phyloP scores from a whole-genome alignment of 2,329 filamentous ascomycete genomes.

The Plenodomus biglobosus region DNA sequence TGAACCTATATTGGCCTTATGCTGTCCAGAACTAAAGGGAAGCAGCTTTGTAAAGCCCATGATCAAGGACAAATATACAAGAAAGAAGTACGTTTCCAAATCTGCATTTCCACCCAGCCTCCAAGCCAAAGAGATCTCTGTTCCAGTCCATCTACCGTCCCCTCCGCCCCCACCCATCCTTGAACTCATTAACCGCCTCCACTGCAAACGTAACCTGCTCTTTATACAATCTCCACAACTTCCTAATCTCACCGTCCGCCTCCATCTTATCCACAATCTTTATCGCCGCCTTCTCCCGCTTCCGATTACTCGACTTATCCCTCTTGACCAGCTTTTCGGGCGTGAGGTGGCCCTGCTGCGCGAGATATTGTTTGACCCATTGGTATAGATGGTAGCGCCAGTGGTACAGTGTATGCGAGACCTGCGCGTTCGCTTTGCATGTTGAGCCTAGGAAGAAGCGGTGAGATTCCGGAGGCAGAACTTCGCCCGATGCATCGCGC shows the following conservation, averaged over 20 bases:
- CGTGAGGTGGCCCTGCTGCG: slow-evolving; percentile 59
- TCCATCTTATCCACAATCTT: slow-evolving; percentile 67
- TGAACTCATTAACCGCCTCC: slow-evolving; percentile 34
- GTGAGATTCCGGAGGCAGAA: slow-evolving; percentile 30
- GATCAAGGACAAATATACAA: too few species aligned
- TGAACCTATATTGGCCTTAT: too few species aligned
- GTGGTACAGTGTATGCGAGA: slow-evolving; percentile 71
- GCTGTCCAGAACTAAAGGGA: too few species aligned
- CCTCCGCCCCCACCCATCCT: slow-evolving; percentile 21
- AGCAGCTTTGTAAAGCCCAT: too few species aligned
- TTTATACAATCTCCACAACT: slow-evolving; percentile 67
- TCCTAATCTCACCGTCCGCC: slow-evolving; percentile 58
- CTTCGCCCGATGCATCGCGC: slow-evolving; percentile 31
- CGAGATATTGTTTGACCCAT: slow-evolving; percentile 66
- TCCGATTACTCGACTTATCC: slow-evolving; percentile 62
- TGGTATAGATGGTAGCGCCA: slow-evolving; percentile 76
- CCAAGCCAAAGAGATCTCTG: too few species aligned
- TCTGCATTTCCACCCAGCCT: too few species aligned
- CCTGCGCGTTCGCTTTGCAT: slow-evolving; percentile 66
- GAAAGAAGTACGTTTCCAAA: too few species aligned
- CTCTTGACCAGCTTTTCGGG: slow-evolving; percentile 62
- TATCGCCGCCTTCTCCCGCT: slow-evolving; percentile 62
- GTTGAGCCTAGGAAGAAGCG: slow-evolving; percentile 36
- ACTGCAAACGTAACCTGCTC: slow-evolving; percentile 51
- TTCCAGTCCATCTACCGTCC: background rate